Evolutionary conservation across 805 yeast species (phyloP), one percentile per base, ranked within the genome.

Genomic region (Cyberlindnera xishuangbannaensis): DNA sequence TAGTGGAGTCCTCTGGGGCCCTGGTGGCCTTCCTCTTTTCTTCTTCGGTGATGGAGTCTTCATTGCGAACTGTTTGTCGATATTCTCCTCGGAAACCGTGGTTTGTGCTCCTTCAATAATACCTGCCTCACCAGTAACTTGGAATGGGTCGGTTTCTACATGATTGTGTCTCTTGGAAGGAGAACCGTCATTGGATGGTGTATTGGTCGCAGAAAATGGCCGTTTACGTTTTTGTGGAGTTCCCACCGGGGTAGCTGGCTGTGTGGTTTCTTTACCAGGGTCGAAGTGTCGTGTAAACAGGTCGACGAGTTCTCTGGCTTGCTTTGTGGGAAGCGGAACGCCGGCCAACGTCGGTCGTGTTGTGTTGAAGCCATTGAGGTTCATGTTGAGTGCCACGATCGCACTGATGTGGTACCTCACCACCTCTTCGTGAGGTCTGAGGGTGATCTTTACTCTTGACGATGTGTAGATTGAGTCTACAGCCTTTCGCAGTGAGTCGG

Each of bases 321-420:
- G 50, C 31, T 56, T 53, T 1, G 64, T 62, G 11, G 78, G 83
- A 3, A 78, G 55, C 0, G 92, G 90, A 2, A 82, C 69, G 40
- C 65, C 67, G 29, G 65, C 67, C 23, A 62, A 32, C 21, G 59
- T 59, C 6, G 81, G 83, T 4, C 60, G 59, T 1, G 80, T 71
- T 7, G 76, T 59, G 4, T 71, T 20, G 11, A 20, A 20, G 9
- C 23, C 58, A 22, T 56, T 56, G 9, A 59, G 58, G 27, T 71
- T 65, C 40, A 65, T 64, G 37, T 75, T 76, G 11, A 71, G 69
- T 0, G 83, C 79, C 16, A 80, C 51, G 41, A 61, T 73, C 5
- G 86, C 82, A 52, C 86, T 77, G 10, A 83, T 52, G 51, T 82
- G 88, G 35, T 67, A 68, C 34, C 90, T 61, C 2, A 85, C 86